These are phyloP conservation scores for Oldenlandia corymbosa DNA, from an alignment of 257 asterid species.

Conservation along the genomic window DNA sequence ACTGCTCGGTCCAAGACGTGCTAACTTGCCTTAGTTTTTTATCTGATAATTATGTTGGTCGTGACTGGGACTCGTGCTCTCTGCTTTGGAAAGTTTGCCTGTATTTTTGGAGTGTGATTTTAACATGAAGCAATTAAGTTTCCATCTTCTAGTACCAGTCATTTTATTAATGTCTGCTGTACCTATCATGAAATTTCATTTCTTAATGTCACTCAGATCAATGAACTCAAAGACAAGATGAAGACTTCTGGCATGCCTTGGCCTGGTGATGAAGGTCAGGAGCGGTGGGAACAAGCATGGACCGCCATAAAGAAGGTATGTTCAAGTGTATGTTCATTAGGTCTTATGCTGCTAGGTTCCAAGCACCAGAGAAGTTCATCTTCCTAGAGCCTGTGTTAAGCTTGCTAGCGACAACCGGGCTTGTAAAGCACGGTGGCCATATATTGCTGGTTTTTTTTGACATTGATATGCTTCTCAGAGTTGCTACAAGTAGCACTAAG, in stretches of 20 bases:
- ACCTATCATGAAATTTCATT: background rate
- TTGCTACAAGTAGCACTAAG: conserved; percentile 1
- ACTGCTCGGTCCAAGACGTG: background rate
- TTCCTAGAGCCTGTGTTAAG: background rate
- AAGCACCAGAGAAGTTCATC: too few relatives aligned
- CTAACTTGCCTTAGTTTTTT: background rate
- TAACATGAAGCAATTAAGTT: background rate
- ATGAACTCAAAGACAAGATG: conserved; percentile 88
- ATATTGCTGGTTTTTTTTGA: background rate
- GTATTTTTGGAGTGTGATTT: background rate
- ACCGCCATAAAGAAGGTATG: conserved; percentile 83
- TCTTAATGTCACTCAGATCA: conserved; percentile 36
- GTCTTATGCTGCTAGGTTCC: too few relatives aligned
- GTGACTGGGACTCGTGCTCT: background rate
- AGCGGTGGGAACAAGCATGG: conserved; percentile 99
- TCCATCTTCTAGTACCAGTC: background rate
- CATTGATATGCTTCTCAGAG: background rate
- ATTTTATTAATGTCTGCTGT: background rate
- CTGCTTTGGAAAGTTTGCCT: background rate
- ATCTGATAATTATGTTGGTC: background rate
- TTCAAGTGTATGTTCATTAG: background rate
- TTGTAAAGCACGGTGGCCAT: background rate
- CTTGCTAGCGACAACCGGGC: background rate
- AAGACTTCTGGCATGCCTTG: conserved; percentile 93
- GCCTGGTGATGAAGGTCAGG: conserved; percentile 98